Conservation (phyloP, 129 eudicot species). For the Flaveria bidentis region DNA sequence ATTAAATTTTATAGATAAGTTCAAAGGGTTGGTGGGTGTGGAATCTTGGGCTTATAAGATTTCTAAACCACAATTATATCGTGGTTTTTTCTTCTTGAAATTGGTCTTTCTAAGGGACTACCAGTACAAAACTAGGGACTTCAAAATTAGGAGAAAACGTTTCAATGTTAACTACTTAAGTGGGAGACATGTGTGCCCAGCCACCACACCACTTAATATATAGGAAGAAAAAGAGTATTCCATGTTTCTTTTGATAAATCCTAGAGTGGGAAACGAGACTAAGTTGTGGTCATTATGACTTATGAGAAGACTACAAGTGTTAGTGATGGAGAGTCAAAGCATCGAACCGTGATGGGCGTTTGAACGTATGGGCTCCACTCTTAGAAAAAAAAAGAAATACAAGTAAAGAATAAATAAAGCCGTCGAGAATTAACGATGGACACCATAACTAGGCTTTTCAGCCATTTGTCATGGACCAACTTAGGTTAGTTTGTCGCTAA, state of each 20-base stretch:
- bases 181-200: constrained; percentile 34
- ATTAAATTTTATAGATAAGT: neutral
- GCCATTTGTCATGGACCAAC: no score
- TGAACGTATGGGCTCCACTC: neutral
- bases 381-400: neutral
- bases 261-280: neutral
- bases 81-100: constrained; percentile 8
- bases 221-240: neutral
- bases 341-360: neutral
- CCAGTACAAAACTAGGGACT: constrained; percentile 7
- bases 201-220: neutral
- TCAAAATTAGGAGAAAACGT: constrained; percentile 27
- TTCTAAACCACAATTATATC: constrained; percentile 24
- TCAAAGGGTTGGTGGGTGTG: constrained; percentile 41
- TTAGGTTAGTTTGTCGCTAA: no score
- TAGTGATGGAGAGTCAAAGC: neutral
- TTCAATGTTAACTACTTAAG: constrained; percentile 35
- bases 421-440: no score
- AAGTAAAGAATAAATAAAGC: no score
- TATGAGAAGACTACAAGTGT: no score
- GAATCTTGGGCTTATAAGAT: constrained; percentile 26
- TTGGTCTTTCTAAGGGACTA: constrained; percentile 6
- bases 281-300: neutral
- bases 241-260: neutral
- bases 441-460: no score